Evolutionary conservation across 1,284 basidiomycete genomes (phyloP), one percentile per base, ranked within the genome.

Genomic region (Tilletiaria anomala): DNA sequence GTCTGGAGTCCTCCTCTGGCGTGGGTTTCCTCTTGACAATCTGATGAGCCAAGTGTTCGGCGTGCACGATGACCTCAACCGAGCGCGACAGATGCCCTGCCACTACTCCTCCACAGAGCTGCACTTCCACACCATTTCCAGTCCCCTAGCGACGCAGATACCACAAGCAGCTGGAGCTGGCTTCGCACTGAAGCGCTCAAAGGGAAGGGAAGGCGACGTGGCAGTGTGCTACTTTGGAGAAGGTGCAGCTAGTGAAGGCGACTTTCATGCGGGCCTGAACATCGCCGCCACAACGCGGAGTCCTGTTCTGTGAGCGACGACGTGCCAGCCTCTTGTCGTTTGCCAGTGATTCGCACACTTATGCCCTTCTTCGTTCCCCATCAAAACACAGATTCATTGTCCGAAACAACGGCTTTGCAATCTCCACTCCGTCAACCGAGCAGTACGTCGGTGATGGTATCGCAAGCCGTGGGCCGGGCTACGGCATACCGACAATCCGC

Each of bases 121-220:
- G 50, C 86, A 91, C 65, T 91, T 91, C 65, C 84, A 89, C 68
- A 86, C 83, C 21, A 89, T 94, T 50, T 91, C 87, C 3, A 87
- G 83, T 8, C 83, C 88, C 1, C 73, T 94, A n/a, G 84, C 82
- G 2, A 94, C 88, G 0, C 88, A 94, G 69, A 87, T 94, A 50
- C 89, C 88, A 0, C 87, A 93, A 69, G 89, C 87, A 5, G 87
- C 88, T 0, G 89, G 89, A 4, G 84, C 91, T 4, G 88, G 77
- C 0, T 93, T 83, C 63, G 85, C 87, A 1, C 73, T 94, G 41
- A 83, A 82, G 61, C 76, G 84, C 3, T 80, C 80, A 47, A 81
- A 83, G 0, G 71, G 70, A 29, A 75, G 86, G 32, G 46, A 58
- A 32, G 41, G 42, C 3, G 54, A 63, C 32, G 81, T 88, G 36